phyloP scores from a whole-genome alignment of 2,329 filamentous ascomycete genomes.

The Blastomyces gilchristii region DNA sequence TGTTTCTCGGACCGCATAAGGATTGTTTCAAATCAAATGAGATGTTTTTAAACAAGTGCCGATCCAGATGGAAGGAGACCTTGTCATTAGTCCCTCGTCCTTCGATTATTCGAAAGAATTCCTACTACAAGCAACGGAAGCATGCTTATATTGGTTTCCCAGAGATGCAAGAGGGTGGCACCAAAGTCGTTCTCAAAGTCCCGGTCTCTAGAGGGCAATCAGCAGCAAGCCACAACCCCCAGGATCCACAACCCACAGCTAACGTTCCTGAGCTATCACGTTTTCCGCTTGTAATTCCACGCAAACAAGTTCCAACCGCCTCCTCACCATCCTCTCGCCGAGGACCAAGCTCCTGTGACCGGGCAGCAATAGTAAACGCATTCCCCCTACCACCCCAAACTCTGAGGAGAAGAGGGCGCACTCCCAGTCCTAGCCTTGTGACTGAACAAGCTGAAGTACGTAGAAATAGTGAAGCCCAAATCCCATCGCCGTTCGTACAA shows the following conservation, averaged over 20 bases:
- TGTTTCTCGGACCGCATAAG: constrained; percentile 7
- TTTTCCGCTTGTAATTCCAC: not conserved
- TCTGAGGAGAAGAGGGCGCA: not conserved
- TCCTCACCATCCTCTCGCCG: not conserved
- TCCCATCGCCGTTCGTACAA: not conserved
- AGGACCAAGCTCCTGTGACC: not conserved
- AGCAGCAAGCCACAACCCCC: not conserved
- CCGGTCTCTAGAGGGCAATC: not conserved
- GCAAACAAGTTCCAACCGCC: not conserved
- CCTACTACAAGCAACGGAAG: not conserved
- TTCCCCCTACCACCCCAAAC: not conserved
- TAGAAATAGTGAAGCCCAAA: not conserved
- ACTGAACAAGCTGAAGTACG: not conserved
- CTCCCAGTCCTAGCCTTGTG: not conserved
- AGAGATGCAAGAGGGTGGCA: not conserved
- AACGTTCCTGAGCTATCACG: not conserved
- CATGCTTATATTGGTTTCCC: not conserved
- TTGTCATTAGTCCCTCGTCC: not conserved
- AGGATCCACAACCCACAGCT: not conserved
- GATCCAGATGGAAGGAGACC: not conserved
- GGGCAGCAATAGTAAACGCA: not conserved
- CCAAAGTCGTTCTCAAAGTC: not conserved
- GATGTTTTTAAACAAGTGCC: not conserved
- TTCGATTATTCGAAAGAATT: not conserved
- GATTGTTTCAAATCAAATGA: not conserved